Percentiles rank a stretch among this genome's conserved stretches.
Conservation (phyloP, 225 moss, liverwort and hornwort genomes). For the Polytrichum commune region DNA sequence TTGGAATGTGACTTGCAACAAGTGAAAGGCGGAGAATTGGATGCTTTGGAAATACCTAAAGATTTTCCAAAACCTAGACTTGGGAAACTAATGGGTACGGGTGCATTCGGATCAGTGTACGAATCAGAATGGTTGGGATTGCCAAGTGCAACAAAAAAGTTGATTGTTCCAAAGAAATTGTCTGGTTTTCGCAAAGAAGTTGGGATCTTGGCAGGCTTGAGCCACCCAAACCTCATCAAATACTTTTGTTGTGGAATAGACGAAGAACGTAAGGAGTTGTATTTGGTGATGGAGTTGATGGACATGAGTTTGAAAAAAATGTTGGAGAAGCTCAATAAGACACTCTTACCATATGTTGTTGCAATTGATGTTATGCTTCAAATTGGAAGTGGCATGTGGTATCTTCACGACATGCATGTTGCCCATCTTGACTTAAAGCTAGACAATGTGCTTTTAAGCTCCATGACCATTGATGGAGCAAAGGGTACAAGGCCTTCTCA, state of each 20-base stretch:
- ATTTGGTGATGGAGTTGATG: background rate
- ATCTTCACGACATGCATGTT: slow-evolving; percentile 36
- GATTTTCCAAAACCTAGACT: background rate
- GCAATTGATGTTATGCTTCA: slow-evolving; percentile 43
- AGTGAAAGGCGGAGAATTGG: slow-evolving; percentile 1
- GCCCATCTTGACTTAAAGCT: slow-evolving; percentile 35
- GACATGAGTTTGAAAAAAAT: slow-evolving; percentile 21
- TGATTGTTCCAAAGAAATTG: slow-evolving; percentile 10
- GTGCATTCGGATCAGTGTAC: background rate
- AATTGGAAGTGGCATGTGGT: slow-evolving; percentile 42
- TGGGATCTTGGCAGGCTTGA: slow-evolving; percentile 5
- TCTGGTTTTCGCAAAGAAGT: slow-evolving; percentile 21
- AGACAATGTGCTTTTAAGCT: slow-evolving; percentile 22
- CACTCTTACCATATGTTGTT: slow-evolving; percentile 18
- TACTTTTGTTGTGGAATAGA: slow-evolving; percentile 18
- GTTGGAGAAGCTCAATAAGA: slow-evolving; percentile 9
- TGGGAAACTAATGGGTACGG: background rate
- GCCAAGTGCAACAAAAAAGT: slow-evolving; percentile 30
- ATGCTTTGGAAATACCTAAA: background rate
- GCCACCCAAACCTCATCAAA: slow-evolving; percentile 38
- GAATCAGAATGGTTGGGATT: slow-evolving; percentile 34
- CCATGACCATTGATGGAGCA: background rate
- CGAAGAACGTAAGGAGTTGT: slow-evolving; percentile 8
- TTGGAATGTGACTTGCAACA: slow-evolving; percentile 16
- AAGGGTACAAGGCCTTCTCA: slow-evolving; percentile 12